These are phyloP conservation scores for Cutaneotrichosporon dermatis DNA, from an alignment of 1,284 basidiomycete species.

Conservation along the genomic window DNA sequence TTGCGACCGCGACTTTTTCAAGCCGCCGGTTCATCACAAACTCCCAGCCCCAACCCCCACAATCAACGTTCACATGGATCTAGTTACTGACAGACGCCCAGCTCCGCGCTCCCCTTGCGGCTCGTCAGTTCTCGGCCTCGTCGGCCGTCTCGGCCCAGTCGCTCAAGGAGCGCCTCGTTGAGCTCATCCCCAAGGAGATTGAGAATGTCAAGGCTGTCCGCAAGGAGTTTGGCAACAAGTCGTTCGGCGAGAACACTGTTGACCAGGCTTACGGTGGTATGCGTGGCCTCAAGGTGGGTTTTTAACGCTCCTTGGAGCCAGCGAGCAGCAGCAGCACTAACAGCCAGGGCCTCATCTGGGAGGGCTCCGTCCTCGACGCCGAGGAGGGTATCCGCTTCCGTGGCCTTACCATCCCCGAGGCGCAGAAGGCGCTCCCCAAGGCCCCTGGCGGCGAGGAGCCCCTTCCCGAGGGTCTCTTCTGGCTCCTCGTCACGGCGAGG, in stretches of 20 bases:
- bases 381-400: conserved; percentile 97
- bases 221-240: conserved; percentile 78
- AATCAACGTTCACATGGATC: too few relatives aligned
- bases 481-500: conserved; percentile 91
- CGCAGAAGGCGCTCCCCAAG: conserved; percentile 76
- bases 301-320: too few relatives aligned
- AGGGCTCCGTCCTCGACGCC: conserved; percentile 88
- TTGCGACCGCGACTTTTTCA: too few relatives aligned
- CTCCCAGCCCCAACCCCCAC: too few relatives aligned
- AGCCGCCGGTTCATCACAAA: too few relatives aligned
- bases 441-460: conserved; percentile 85
- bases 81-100: neutral
- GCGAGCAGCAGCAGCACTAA: neutral
- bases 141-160: conserved; percentile 62
- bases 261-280: conserved; percentile 88
- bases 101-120: conserved; percentile 26
- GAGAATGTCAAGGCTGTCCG: conserved; percentile 84
- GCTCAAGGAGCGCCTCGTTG: conserved; percentile 82
- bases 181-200: conserved; percentile 83
- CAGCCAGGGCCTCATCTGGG: conserved; percentile 71
- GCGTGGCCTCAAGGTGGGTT: conserved; percentile 63
- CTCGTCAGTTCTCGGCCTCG: conserved; percentile 54
- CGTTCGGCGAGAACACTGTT: conserved; percentile 82
- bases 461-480: conserved; percentile 90
- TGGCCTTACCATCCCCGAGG: conserved; percentile 86